A percentile compares a stretch with the other conserved stretches of the same genome.
These are phyloP conservation scores for Alternaria ethzedia DNA, from an alignment of 2,329 filamentous ascomycete species.

Conservation along the genomic window DNA sequence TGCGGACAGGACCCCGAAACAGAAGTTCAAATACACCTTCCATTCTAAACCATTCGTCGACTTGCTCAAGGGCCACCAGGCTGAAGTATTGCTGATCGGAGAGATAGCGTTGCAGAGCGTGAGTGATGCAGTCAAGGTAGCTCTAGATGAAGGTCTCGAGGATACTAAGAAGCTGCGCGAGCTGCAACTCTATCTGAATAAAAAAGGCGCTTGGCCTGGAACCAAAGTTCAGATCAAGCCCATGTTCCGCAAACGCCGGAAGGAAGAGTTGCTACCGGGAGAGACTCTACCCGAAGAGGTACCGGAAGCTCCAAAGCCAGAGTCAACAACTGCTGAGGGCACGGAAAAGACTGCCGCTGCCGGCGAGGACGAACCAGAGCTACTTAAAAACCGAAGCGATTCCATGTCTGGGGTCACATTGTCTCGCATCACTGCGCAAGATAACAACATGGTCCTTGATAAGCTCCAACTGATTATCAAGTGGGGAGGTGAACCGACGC, in stretches of 20 bases:
- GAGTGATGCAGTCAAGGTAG: conserved; percentile 82
- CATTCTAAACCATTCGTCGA: conserved; percentile 96
- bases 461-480: conserved; percentile 98
- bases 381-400: conserved; percentile 63
- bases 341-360: conserved; percentile 29
- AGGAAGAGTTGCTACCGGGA: conserved; percentile 60
- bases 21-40: conserved; percentile 99
- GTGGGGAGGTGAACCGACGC: conserved; percentile 97
- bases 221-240: conserved; percentile 99
- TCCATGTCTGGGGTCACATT: conserved; percentile 89
- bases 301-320: conserved; percentile 31
- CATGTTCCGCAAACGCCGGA: conserved; percentile 92
- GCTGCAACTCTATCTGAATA: conserved; percentile 83
- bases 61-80: conserved; percentile 90
- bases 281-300: conserved; percentile 38
- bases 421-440: conserved; percentile 90
- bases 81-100: conserved; percentile 93
- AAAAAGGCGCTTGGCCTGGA: conserved; percentile 92
- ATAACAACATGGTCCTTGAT: conserved; percentile 91
- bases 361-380: conserved; percentile 23
- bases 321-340: conserved; percentile 23
- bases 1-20: conserved; percentile 95
- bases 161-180: conserved; percentile 85
- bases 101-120: conserved; percentile 89
- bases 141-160: conserved; percentile 79